phyloP scores from a whole-genome alignment of 2,329 filamentous ascomycete species.

The Lasiodiplodia sp. region DNA sequence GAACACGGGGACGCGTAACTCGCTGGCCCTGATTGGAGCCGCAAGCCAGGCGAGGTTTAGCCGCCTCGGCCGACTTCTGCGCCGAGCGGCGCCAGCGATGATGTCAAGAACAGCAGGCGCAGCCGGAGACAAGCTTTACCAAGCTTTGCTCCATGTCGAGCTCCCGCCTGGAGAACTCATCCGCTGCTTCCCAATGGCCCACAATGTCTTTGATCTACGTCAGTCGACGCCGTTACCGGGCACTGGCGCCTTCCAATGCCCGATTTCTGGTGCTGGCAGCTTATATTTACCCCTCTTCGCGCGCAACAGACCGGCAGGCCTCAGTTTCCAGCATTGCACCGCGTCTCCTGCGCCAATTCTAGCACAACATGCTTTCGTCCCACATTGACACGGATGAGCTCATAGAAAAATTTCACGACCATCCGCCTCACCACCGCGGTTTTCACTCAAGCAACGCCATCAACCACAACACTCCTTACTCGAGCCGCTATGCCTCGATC shows the following conservation, averaged over 20 bases:
- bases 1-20: neutral
- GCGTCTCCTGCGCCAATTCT: neutral
- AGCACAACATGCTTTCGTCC: conserved; percentile 24
- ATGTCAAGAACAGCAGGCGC: conserved; percentile 14
- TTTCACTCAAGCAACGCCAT: conserved; percentile 48
- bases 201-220: conserved; percentile 12
- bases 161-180: neutral
- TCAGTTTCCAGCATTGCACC: neutral
- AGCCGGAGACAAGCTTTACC: conserved; percentile 31
- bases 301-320: too few relatives aligned
- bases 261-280: neutral
- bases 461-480: conserved; percentile 65
- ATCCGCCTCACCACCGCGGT: conserved; percentile 50
- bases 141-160: conserved; percentile 30
- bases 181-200: neutral
- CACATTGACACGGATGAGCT: conserved; percentile 63
- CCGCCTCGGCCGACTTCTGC: neutral
- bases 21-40: neutral
- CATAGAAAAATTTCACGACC: conserved; percentile 59
- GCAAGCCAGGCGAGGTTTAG: neutral
- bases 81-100: neutral
- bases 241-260: neutral
- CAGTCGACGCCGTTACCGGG: neutral
- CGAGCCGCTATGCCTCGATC: conserved; percentile 62
- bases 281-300: conserved; percentile 1